A percentile compares a stretch with the other conserved stretches of the same genome.
These are phyloP conservation scores for Scedosporium minutisporum DNA, from an alignment of 2,329 filamentous ascomycete genomes.

Conservation along the genomic window DNA sequence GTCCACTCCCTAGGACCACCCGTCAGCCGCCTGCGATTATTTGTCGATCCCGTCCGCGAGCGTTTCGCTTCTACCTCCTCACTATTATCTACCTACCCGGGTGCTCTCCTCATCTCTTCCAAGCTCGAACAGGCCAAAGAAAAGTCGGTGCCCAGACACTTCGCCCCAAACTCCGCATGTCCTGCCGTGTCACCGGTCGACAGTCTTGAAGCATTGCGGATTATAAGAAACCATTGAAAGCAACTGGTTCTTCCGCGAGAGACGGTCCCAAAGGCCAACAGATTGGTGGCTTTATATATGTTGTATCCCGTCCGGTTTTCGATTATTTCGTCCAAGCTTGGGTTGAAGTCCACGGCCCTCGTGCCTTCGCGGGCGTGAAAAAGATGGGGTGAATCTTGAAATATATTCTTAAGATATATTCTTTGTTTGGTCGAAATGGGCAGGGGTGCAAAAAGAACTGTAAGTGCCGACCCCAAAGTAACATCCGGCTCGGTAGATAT, in stretches of 20 bases:
- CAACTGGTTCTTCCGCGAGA: constrained; percentile 41
- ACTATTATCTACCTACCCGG: too few species aligned
- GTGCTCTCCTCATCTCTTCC: too few species aligned
- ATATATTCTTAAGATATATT: constrained; percentile 44
- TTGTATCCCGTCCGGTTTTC: constrained; percentile 43
- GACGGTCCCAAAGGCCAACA: constrained; percentile 15
- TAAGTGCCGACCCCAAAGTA: background rate
- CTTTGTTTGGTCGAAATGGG: constrained; percentile 38
- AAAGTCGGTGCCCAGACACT: too few species aligned
- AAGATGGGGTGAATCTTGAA: constrained; percentile 43
- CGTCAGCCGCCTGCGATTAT: too few species aligned
- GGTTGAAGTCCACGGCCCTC: constrained; percentile 38
- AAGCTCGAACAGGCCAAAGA: too few species aligned
- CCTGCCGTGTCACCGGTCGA: constrained; percentile 14
- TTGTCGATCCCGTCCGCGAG: too few species aligned
- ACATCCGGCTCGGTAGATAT: too few species aligned
- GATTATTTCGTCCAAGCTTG: constrained; percentile 38
- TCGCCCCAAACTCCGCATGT: too few species aligned
- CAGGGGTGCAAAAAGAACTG: constrained; percentile 38
- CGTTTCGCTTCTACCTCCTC: too few species aligned
- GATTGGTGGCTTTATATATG: constrained; percentile 37
- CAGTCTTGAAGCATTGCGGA: constrained; percentile 23
- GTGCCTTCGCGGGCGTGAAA: constrained; percentile 47
- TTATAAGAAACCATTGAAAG: constrained; percentile 43
- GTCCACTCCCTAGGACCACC: too few species aligned